phyloP scores from a whole-genome alignment of 495 filamentous ascomycete genomes.

The Penicillium tannophilum region DNA sequence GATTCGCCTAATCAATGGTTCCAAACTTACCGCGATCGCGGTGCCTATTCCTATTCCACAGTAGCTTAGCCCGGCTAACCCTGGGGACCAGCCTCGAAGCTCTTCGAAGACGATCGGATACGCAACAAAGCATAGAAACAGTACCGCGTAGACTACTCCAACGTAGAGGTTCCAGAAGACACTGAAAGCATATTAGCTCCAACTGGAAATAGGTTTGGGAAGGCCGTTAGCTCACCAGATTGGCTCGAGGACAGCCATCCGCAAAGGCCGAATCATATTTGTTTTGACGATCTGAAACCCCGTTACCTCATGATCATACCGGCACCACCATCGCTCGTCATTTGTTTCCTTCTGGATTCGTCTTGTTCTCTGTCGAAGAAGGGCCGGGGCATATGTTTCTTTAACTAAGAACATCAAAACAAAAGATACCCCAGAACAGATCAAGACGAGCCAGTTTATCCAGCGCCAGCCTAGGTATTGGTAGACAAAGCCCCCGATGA shows the following conservation, averaged over 20 bases:
- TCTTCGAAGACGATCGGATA: slow-evolving; percentile 72
- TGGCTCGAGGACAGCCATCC: slow-evolving; percentile 67
- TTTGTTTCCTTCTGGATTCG: slow-evolving; percentile 61
- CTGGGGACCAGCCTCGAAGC: slow-evolving; percentile 66
- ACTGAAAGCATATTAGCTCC: slow-evolving; percentile 36
- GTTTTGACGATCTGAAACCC: slow-evolving; percentile 43
- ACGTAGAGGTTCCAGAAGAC: slow-evolving; percentile 71
- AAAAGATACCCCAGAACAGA: slow-evolving; percentile 55
- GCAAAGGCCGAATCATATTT: slow-evolving; percentile 66
- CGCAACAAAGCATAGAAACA: slow-evolving; percentile 77
- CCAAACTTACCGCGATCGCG: slow-evolving; percentile 59
- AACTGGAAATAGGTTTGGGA: background rate
- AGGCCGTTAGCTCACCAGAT: slow-evolving; percentile 47
- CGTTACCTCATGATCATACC: slow-evolving; percentile 57
- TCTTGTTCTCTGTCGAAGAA: slow-evolving; percentile 59
- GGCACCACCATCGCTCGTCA: slow-evolving; percentile 65
- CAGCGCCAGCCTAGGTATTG: slow-evolving; percentile 78
- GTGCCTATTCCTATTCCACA: slow-evolving; percentile 74
- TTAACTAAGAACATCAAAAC: slow-evolving; percentile 53
- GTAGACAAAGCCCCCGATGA: slow-evolving; percentile 72
- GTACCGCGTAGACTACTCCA: slow-evolving; percentile 64
- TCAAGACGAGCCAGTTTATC: slow-evolving; percentile 80
- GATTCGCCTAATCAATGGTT: slow-evolving; percentile 62
- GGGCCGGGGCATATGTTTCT: slow-evolving; percentile 71
- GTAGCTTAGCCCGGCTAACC: slow-evolving; percentile 68